These are phyloP conservation scores for Vigna reflexopilosa DNA, from an alignment of 306 rosid genomes.

Conservation along the genomic window DNA sequence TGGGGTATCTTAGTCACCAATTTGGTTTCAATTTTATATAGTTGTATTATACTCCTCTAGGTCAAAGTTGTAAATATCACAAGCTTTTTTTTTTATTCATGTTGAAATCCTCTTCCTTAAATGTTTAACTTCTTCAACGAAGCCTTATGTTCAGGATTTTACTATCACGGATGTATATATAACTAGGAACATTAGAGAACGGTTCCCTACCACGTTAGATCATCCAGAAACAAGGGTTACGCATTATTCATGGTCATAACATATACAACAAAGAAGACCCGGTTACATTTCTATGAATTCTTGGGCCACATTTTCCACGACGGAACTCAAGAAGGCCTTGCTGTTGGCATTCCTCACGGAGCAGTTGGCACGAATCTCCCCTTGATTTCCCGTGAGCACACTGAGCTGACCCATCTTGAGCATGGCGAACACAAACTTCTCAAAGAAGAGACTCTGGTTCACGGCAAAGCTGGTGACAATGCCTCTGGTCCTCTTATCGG, in stretches of 20 bases:
- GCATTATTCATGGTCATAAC: constrained; percentile 8
- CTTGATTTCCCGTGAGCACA: constrained; percentile 61
- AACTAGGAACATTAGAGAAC: neutral
- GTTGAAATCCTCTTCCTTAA: no score
- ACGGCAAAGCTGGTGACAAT: constrained; percentile 65
- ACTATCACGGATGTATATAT: no score
- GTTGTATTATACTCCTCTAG: no score
- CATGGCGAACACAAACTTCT: constrained; percentile 65
- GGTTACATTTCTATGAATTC: constrained; percentile 26
- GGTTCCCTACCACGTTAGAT: neutral
- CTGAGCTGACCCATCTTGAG: constrained; percentile 76
- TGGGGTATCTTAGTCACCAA: no score
- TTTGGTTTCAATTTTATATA: no score
- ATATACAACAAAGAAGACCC: neutral
- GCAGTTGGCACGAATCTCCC: constrained; percentile 75
- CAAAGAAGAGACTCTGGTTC: constrained; percentile 59
- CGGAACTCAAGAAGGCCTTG: constrained; percentile 43
- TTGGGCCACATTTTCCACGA: constrained; percentile 47
- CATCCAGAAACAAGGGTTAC: constrained; percentile 9
- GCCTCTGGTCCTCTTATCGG: constrained; percentile 49
- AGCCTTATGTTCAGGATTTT: no score
- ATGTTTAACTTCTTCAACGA: no score
- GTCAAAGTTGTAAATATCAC: no score
- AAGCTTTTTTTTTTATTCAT: no score
- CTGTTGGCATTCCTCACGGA: constrained; percentile 54